Percentiles rank a stretch among this genome's conserved stretches.
Conservation (phyloP, 108 stramenopile genomes). For the Fragilaria crotonensis region DNA sequence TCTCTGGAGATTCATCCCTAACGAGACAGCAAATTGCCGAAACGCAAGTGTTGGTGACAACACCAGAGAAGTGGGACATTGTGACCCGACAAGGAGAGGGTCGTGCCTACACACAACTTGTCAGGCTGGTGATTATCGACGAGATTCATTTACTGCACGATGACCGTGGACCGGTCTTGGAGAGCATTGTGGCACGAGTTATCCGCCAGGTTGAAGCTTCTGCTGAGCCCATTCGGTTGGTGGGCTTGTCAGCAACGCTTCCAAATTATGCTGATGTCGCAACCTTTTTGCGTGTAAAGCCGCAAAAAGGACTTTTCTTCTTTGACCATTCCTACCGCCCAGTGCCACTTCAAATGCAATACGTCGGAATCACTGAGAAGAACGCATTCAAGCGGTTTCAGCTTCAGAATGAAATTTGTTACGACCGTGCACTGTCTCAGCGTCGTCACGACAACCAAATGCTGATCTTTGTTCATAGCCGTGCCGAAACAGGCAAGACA, state of each 20-base stretch:
- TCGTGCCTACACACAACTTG: slow-evolving; percentile 94
- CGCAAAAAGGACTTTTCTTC: slow-evolving; percentile 96
- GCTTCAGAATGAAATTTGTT: slow-evolving; percentile 98
- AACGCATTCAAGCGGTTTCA: slow-evolving; percentile 97
- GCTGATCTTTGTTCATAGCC: slow-evolving; percentile 97
- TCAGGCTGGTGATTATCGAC: slow-evolving; percentile 96
- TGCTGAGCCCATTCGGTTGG: slow-evolving; percentile 87
- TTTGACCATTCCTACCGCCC: slow-evolving; percentile 99
- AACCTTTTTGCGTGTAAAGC: slow-evolving; percentile 94
- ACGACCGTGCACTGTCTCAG: slow-evolving; percentile 91
- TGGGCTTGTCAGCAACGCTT: slow-evolving; percentile 97
- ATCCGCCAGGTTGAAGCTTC: slow-evolving; percentile 95
- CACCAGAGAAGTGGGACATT: slow-evolving; percentile 99
- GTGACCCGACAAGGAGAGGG: slow-evolving; percentile 99
- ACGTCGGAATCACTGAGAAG: slow-evolving; percentile 96
- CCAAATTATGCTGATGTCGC: slow-evolving; percentile 99
- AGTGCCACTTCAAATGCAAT: slow-evolving; percentile 99
- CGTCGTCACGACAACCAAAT: slow-evolving; percentile 89
- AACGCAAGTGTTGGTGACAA: slow-evolving; percentile 98
- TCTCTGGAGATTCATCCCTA: slow-evolving; percentile 97
- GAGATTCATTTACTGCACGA: slow-evolving; percentile 99
- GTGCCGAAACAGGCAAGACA: slow-evolving; percentile 97
- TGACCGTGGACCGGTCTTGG: slow-evolving; percentile 97
- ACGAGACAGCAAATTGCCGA: slow-evolving; percentile 93
- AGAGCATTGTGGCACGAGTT: slow-evolving; percentile 93